phyloP scores from a whole-genome alignment of 202 grass and related monocot genomes.

The Tripidium arundinaceum region DNA sequence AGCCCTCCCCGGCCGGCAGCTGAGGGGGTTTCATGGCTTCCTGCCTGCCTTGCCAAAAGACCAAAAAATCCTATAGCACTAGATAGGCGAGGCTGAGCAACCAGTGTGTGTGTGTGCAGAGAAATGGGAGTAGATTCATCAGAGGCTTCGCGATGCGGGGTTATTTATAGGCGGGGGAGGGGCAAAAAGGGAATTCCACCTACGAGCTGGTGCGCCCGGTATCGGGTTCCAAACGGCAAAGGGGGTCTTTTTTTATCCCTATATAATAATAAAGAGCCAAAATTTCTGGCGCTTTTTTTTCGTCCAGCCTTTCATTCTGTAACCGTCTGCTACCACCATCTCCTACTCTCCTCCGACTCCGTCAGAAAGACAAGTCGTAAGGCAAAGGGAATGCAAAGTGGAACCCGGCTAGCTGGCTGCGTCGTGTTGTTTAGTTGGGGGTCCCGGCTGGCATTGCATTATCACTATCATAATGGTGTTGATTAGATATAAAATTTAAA shows the following conservation, averaged over 20 bases:
- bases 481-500: neutral
- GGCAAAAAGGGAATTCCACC: neutral
- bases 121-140: constrained; percentile 46
- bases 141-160: constrained; percentile 7
- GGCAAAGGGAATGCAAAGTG: constrained; percentile 28
- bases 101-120: neutral
- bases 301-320: no score
- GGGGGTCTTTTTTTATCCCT: no score
- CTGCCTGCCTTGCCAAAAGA: neutral
- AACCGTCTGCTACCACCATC: no score
- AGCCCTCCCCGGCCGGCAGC: constrained; percentile 49
- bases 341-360: no score
- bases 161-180: constrained; percentile 55
- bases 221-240: constrained; percentile 29
- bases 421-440: neutral
- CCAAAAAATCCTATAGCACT: neutral
- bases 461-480: neutral
- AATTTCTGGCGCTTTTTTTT: no score
- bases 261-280: no score
- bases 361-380: no score
- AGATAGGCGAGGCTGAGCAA: neutral
- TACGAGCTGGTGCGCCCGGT: constrained; percentile 7
- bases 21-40: constrained; percentile 69
- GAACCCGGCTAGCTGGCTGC: neutral
- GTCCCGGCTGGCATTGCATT: neutral